phyloP scores from a whole-genome alignment of 805 yeast species.

The Saccharomyces kudriavzevii region DNA sequence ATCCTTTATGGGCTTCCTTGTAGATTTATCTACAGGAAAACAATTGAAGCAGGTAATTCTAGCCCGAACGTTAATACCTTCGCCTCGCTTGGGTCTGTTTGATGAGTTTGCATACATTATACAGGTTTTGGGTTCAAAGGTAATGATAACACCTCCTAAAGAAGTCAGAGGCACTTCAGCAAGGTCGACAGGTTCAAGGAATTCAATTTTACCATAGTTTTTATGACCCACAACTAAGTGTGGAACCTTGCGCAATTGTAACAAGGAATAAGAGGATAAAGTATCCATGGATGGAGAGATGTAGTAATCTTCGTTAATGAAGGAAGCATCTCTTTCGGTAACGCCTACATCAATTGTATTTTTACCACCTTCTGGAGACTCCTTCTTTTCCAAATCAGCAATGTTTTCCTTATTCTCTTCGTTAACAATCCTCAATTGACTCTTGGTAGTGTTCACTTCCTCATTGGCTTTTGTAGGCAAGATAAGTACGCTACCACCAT shows the following conservation, averaged over 20 bases:
- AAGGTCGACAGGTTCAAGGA: constrained; percentile 73
- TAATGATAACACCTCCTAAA: constrained; percentile 56
- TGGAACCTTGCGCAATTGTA: constrained; percentile 53
- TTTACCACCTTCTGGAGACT: not conserved
- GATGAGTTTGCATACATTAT: constrained; percentile 63
- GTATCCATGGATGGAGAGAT: constrained; percentile 64
- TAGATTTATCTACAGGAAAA: constrained; percentile 66
- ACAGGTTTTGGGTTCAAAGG: constrained; percentile 52
- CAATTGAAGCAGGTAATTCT: constrained; percentile 68
- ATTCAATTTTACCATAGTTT: constrained; percentile 63
- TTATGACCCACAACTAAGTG: constrained; percentile 70
- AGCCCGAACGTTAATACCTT: constrained; percentile 74
- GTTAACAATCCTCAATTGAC: not conserved
- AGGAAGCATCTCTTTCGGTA: constrained; percentile 35
- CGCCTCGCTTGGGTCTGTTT: constrained; percentile 57
- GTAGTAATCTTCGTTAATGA: constrained; percentile 76
- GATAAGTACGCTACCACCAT: not conserved
- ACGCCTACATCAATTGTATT: constrained; percentile 13
- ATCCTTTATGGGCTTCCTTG: constrained; percentile 65
- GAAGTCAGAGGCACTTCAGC: constrained; percentile 53
- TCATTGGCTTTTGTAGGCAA: not conserved
- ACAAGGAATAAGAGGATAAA: constrained; percentile 48
- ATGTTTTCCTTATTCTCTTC: constrained; percentile 1
- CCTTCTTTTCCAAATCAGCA: not conserved
- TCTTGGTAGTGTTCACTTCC: not conserved